A percentile compares a stretch with the other conserved stretches of the same genome.
phyloP scores from a whole-genome alignment of 352 stramenopile species.

The Proteromonas lacertae region DNA sequence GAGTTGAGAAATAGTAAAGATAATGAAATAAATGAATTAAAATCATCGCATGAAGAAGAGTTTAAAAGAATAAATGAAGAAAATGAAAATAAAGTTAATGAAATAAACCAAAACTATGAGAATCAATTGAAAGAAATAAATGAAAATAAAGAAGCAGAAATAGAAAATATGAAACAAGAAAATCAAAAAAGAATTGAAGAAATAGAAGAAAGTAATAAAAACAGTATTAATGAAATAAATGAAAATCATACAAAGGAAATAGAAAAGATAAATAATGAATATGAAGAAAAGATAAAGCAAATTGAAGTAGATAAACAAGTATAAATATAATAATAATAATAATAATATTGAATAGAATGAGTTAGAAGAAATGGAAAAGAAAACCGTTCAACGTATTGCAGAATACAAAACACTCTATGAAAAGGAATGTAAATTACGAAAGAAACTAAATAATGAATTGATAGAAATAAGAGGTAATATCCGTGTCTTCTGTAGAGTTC shows the following conservation, averaged over 20 bases:
- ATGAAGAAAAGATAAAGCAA: background rate
- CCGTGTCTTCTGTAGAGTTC: conserved; percentile 51
- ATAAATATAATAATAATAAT: background rate
- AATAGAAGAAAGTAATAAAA: background rate
- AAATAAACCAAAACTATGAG: too few relatives aligned
- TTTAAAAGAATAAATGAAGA: background rate
- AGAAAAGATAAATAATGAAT: background rate
- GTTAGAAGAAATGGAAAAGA: background rate
- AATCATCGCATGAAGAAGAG: background rate
- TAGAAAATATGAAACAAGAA: too few relatives aligned
- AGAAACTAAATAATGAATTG: conserved; percentile 55
- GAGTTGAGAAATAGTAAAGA: background rate
- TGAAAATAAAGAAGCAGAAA: too few relatives aligned
- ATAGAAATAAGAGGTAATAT: conserved; percentile 77
- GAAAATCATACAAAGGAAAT: background rate
- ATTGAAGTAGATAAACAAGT: background rate
- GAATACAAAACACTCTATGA: background rate
- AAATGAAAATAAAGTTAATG: background rate
- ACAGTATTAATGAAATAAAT: background rate
- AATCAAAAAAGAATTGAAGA: background rate
- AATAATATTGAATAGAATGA: background rate
- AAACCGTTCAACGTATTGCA: background rate
- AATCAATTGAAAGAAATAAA: too few relatives aligned
- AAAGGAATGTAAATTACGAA: conserved; percentile 2
- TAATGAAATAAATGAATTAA: background rate